Conservation (phyloP, 805 yeast genomes). For the Nakazawaea populi region DNA sequence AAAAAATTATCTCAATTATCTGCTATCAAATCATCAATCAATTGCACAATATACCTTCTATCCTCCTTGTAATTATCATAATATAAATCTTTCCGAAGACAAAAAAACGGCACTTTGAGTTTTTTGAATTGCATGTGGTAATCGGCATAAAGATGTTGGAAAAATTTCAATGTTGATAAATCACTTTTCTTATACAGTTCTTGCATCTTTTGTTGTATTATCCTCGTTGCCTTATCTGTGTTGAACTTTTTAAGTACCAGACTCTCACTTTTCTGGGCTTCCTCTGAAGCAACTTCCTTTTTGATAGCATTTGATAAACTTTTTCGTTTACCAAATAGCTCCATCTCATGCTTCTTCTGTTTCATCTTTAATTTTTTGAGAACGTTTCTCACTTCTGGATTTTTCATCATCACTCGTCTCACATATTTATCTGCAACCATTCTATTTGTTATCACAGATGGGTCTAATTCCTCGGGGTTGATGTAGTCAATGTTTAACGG, state of each 20-base stretch:
- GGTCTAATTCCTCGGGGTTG: background rate
- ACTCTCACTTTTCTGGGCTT: background rate
- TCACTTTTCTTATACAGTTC: background rate
- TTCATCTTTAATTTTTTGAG: background rate
- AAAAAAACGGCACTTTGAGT: constrained; percentile 11
- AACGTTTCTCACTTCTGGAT: background rate
- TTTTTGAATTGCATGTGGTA: background rate
- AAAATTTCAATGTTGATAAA: background rate
- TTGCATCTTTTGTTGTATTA: background rate
- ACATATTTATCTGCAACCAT: background rate
- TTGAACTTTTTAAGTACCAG: background rate
- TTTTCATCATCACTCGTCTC: background rate
- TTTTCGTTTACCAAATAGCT: background rate
- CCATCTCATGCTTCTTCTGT: constrained; percentile 1
- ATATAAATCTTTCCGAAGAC: constrained; percentile 7
- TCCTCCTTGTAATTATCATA: constrained; percentile 3
- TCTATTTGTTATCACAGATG: background rate
- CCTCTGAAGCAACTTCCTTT: background rate
- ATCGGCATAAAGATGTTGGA: constrained; percentile 5
- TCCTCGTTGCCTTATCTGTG: background rate
- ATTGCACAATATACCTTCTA: constrained; percentile 7
- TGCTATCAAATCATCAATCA: constrained; percentile 6
- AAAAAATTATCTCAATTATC: background rate
- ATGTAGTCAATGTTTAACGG: constrained; percentile 1
- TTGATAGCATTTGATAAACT: background rate